These are phyloP conservation scores for Brassica juncea DNA, from an alignment of 345 rosid genomes.

Conservation along the genomic window DNA sequence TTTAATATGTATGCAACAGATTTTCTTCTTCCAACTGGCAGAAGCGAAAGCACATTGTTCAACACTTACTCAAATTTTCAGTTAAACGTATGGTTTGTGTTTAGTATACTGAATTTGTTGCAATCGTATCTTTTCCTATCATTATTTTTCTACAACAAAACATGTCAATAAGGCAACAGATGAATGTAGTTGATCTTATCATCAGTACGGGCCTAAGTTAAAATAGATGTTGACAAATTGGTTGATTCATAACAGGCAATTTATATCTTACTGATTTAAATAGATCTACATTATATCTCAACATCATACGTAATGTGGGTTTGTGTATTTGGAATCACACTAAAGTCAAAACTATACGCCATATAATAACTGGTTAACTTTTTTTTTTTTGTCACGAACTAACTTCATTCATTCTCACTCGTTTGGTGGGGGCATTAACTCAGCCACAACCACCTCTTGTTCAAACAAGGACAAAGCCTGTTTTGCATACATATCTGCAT, in stretches of 20 bases:
- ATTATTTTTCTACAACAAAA: not conserved
- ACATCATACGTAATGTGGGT: not conserved
- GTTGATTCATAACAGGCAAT: not conserved
- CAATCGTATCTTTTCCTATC: not conserved
- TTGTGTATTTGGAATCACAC: not conserved
- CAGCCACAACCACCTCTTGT: no score
- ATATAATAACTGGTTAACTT: not conserved
- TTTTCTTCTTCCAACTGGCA: not conserved
- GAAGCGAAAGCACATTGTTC: not conserved
- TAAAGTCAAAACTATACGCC: not conserved
- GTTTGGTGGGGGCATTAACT: no score
- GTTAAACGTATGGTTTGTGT: not conserved
- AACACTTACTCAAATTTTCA: not conserved
- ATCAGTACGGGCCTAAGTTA: not conserved
- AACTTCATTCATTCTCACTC: no score
- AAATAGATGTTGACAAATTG: not conserved
- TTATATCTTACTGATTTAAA: not conserved
- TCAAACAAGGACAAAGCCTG: no score
- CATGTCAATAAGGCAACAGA: not conserved
- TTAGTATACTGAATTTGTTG: not conserved
- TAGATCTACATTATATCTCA: not conserved
- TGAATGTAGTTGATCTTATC: not conserved
- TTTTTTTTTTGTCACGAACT: no score
- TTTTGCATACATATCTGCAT: no score
- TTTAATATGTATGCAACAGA: not conserved